phyloP scores from a whole-genome alignment of 2,329 filamentous ascomycete species.

The Hysterium pulicare region DNA sequence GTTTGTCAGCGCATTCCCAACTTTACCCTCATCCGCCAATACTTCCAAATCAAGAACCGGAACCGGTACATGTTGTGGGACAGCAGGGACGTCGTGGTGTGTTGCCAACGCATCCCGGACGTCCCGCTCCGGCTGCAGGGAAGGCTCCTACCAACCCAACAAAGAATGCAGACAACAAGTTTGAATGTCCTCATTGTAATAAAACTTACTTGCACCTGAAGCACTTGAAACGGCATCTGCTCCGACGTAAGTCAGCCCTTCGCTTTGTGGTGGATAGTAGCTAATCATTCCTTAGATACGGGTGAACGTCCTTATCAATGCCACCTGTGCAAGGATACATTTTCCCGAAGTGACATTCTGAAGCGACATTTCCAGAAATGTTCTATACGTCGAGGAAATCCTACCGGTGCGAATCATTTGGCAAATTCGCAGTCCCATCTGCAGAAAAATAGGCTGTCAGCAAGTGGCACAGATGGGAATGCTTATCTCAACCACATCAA shows the following conservation, averaged over 20 bases:
- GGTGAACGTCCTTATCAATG: slow-evolving; percentile 98
- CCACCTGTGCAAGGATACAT: slow-evolving; percentile 94
- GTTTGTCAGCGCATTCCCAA: slow-evolving; percentile 33
- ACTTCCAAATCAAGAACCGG: slow-evolving; percentile 44
- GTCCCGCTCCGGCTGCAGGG: slow-evolving; percentile 72
- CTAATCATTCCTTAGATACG: slow-evolving; percentile 65
- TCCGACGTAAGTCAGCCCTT: slow-evolving; percentile 77
- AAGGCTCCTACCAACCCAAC: slow-evolving; percentile 84
- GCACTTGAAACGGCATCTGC: slow-evolving; percentile 91
- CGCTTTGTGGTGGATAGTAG: slow-evolving; percentile 4
- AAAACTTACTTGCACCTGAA: slow-evolving; percentile 98
- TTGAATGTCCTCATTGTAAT: slow-evolving; percentile 94
- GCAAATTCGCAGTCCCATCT: slow-evolving; percentile 88
- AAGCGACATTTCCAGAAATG: slow-evolving; percentile 99
- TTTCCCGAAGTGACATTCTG: slow-evolving; percentile 94
- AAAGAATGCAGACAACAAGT: slow-evolving; percentile 97
- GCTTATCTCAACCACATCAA: slow-evolving; percentile 35
- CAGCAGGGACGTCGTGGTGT: slow-evolving; percentile 92
- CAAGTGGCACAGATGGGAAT: slow-evolving; percentile 28
- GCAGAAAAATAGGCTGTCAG: slow-evolving; percentile 58
- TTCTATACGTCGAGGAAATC: slow-evolving; percentile 92
- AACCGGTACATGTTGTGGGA: slow-evolving; percentile 87
- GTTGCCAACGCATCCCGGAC: slow-evolving; percentile 82
- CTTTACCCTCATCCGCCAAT: slow-evolving; percentile 25
- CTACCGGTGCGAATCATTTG: slow-evolving; percentile 89